phyloP scores from a whole-genome alignment of 495 filamentous ascomycete species.

The Extremus antarcticus region DNA sequence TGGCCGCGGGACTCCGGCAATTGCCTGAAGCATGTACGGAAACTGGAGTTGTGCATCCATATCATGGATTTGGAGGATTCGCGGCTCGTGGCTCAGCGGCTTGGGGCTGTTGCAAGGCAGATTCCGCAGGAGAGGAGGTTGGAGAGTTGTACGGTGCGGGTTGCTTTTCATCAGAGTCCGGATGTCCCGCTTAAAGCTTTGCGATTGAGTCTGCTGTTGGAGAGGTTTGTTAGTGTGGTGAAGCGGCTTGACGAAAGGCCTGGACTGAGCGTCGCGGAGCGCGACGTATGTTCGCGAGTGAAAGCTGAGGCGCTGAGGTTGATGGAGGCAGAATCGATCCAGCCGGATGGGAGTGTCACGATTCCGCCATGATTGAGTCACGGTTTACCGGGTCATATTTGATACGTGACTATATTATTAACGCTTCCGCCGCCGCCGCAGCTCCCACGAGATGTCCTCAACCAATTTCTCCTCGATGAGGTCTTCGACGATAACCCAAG shows the following conservation, averaged over 20 bases:
- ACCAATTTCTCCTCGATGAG: background rate
- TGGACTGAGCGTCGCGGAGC: too few species aligned
- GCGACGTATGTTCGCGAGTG: too few species aligned
- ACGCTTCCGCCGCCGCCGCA: background rate
- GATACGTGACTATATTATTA: too few species aligned
- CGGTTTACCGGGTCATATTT: too few species aligned
- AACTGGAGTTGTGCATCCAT: background rate
- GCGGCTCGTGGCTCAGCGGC: background rate
- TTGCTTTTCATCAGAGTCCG: background rate
- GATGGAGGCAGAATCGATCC: too few species aligned
- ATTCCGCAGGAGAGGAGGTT: background rate
- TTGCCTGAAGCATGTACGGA: background rate
- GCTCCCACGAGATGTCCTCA: conserved; percentile 9
- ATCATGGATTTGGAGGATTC: background rate
- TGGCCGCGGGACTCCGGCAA: background rate
- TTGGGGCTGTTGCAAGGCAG: background rate
- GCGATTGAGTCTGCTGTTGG: too few species aligned
- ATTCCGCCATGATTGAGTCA: too few species aligned
- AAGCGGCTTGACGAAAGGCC: too few species aligned
- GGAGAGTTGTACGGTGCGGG: background rate
- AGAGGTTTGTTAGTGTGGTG: too few species aligned
- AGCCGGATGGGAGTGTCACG: too few species aligned
- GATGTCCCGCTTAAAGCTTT: too few species aligned
- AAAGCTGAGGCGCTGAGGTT: too few species aligned
- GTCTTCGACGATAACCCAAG: background rate